These are phyloP conservation scores for Fusarium chuoi DNA, from an alignment of 2,329 filamentous ascomycete species.

Conservation along the genomic window DNA sequence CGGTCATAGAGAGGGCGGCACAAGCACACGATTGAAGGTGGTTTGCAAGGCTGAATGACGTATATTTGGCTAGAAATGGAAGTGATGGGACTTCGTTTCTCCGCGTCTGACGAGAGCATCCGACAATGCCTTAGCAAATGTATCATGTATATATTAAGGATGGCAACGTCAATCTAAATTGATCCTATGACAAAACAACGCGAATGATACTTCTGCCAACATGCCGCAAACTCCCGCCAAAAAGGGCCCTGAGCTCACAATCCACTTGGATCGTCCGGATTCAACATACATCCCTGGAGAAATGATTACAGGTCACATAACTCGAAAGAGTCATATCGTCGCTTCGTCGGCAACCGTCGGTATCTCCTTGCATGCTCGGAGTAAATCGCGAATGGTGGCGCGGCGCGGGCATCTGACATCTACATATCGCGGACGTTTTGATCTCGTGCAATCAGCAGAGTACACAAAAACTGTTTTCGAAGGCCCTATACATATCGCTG, in stretches of 20 bases:
- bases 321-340: background rate
- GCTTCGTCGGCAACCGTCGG: rapidly evolving
- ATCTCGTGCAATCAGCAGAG: background rate
- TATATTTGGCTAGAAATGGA: background rate
- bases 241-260: background rate
- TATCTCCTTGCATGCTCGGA: background rate
- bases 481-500: background rate
- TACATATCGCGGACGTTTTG: background rate
- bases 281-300: background rate
- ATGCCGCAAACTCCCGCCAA: background rate
- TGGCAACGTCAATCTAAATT: rapidly evolving
- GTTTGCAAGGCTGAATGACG: background rate
- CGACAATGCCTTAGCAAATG: background rate
- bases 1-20: too few species aligned
- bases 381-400: background rate
- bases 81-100: background rate
- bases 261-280: background rate
- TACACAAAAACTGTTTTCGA: background rate
- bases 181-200: background rate
- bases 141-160: too few species aligned
- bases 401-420: background rate
- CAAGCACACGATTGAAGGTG: background rate
- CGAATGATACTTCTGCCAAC: rapidly evolving
- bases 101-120: background rate
- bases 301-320: background rate